Percentiles rank a stretch among this genome's conserved stretches.
Evolutionary conservation across 148 eudicot species (phyloP).

Genomic region (Oxyria digyna): DNA sequence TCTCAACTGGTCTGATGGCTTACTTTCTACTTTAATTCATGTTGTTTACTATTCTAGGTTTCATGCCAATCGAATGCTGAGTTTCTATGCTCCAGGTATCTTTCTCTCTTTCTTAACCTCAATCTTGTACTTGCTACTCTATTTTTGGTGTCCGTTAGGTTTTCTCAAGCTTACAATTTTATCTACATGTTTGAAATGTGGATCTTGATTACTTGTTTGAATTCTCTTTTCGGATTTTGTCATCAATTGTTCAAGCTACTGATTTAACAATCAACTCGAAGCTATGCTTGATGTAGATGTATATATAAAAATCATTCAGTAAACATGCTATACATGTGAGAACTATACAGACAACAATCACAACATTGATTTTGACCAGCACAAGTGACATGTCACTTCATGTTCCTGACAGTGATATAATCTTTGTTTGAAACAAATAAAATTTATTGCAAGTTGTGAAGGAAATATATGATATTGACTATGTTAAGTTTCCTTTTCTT

Average conservation of each 20-base stretch:
- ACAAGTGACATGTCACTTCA: background rate
- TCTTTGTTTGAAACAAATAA: background rate
- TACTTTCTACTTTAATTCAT: background rate
- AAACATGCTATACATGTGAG: background rate
- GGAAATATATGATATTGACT: background rate
- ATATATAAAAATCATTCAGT: background rate
- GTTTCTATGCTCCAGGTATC: constrained; percentile 92
- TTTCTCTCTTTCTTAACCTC: background rate
- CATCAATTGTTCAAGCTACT: background rate
- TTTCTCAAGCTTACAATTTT: background rate
- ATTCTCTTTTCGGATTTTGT: background rate
- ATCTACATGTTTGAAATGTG: background rate
- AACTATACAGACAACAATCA: background rate
- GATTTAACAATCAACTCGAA: background rate
- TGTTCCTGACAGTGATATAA: background rate
- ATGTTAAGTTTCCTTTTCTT: background rate
- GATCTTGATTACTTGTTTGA: background rate
- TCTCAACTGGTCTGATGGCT: constrained; percentile 11
- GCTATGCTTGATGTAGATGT: background rate
- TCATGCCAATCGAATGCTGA: constrained; percentile 92
- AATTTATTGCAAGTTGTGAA: background rate
- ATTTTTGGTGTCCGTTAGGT: background rate
- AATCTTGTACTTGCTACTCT: background rate
- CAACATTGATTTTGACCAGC: background rate
- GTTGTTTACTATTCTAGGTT: constrained; percentile 29